These are phyloP conservation scores for Candida saitoana DNA, from an alignment of 805 yeast genomes.

Conservation along the genomic window DNA sequence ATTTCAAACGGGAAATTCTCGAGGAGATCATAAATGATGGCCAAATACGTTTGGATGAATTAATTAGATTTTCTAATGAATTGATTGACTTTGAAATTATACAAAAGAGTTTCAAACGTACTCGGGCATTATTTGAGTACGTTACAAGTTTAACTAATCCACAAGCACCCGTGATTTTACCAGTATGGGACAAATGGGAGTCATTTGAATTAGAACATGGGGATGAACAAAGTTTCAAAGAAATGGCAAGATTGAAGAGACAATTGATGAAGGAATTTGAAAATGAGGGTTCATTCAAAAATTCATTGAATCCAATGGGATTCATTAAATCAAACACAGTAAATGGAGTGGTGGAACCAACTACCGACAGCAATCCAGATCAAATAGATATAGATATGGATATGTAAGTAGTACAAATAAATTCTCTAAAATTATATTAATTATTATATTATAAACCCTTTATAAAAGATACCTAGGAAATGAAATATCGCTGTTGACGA, in stretches of 20 bases:
- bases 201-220: slow-evolving; percentile 72
- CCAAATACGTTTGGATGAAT: slow-evolving; percentile 38
- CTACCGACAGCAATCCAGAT: slow-evolving; percentile 43
- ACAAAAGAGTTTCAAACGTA: slow-evolving; percentile 53
- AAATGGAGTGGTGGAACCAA: slow-evolving; percentile 2
- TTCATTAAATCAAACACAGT: slow-evolving; percentile 38
- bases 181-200: slow-evolving; percentile 66
- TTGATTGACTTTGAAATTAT: slow-evolving; percentile 57
- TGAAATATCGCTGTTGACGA: neutral
- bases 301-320: slow-evolving; percentile 38
- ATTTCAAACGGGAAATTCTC: slow-evolving; percentile 33
- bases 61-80: slow-evolving; percentile 42
- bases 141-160: slow-evolving; percentile 18
- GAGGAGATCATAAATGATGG: slow-evolving; percentile 40
- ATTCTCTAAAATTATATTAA: neutral
- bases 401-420: slow-evolving; percentile 13
- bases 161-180: slow-evolving; percentile 12
- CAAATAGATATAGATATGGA: slow-evolving; percentile 57
- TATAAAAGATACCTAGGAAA: neutral
- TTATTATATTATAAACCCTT: neutral
- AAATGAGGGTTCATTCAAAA: slow-evolving; percentile 11
- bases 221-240: slow-evolving; percentile 64
- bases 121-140: slow-evolving; percentile 55
- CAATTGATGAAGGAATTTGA: slow-evolving; percentile 22
- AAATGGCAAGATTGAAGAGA: slow-evolving; percentile 64